Percentiles rank a stretch among this genome's conserved stretches.
phyloP scores from a whole-genome alignment of 2,329 filamentous ascomycete species.

The Fusarium metavorans region DNA sequence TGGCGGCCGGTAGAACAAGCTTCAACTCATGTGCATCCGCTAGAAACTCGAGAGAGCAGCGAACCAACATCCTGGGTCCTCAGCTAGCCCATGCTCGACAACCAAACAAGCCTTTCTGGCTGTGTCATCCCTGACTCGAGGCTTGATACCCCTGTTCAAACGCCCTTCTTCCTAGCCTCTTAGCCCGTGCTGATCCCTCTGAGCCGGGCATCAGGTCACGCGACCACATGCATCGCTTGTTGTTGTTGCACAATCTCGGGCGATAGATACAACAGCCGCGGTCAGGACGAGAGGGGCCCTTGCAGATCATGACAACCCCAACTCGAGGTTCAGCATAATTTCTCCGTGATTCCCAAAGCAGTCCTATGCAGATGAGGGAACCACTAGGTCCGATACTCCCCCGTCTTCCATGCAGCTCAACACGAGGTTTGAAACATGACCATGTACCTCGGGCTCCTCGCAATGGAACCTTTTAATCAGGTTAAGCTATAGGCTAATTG shows the following conservation, averaged over 20 bases:
- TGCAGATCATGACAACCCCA: not conserved
- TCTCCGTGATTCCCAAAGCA: constrained; percentile 3
- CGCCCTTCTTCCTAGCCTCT: not conserved
- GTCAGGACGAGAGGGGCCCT: not conserved
- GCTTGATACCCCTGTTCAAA: not conserved
- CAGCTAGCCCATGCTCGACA: not conserved
- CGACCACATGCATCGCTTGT: not conserved
- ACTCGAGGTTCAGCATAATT: not conserved
- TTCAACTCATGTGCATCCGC: not conserved
- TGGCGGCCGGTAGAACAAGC: not conserved
- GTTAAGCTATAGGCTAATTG: not conserved
- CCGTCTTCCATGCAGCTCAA: not conserved
- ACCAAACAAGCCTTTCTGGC: not conserved
- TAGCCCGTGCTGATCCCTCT: not conserved
- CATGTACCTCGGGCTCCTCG: not conserved
- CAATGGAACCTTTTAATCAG: not conserved
- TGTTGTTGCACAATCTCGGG: not conserved
- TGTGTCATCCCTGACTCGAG: not conserved
- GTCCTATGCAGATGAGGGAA: not conserved
- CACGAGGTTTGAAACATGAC: not conserved
- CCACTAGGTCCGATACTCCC: not conserved
- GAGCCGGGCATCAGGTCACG: constrained; percentile 6
- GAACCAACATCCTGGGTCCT: not conserved
- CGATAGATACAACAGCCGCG: not conserved
- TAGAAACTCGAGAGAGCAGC: not conserved